A percentile compares a stretch with the other conserved stretches of the same genome.
These are phyloP conservation scores for Penicillium sp. DNA, from an alignment of 2,329 filamentous ascomycete genomes.

Conservation along the genomic window DNA sequence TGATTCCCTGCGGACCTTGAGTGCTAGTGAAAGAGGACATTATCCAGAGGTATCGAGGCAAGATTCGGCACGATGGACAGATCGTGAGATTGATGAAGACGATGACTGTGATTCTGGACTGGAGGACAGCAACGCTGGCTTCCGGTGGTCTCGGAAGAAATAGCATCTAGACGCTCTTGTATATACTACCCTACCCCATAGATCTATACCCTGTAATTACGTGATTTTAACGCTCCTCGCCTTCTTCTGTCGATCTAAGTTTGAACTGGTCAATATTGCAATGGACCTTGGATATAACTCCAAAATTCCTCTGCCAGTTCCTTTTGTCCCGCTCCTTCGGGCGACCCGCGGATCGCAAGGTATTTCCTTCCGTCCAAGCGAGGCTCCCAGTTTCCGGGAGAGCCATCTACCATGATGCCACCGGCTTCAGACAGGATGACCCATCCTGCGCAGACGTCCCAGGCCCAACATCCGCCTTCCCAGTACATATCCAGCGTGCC, in stretches of 20 bases:
- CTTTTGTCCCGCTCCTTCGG: slow-evolving; percentile 36
- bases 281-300: slow-evolving; percentile 38
- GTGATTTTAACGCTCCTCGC: not conserved
- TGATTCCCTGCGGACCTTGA: slow-evolving; percentile 11
- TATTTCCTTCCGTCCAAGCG: slow-evolving; percentile 60
- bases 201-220: slow-evolving; percentile 16
- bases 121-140: slow-evolving; percentile 20
- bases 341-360: slow-evolving; percentile 40
- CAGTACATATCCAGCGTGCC: slow-evolving; percentile 63
- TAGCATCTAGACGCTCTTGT: slow-evolving; percentile 4
- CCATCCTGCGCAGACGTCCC: slow-evolving; percentile 67
- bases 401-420: slow-evolving; percentile 60
- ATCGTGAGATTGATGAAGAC: slow-evolving; percentile 60
- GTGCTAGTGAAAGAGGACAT: slow-evolving; percentile 8
- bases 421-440: slow-evolving; percentile 62
- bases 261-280: slow-evolving; percentile 34
- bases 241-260: not conserved
- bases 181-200: slow-evolving; percentile 8
- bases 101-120: slow-evolving; percentile 45
- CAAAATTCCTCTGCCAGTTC: slow-evolving; percentile 47
- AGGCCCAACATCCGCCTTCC: slow-evolving; percentile 67
- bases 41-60: slow-evolving; percentile 26
- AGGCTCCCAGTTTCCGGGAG: slow-evolving; percentile 59
- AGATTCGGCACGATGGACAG: slow-evolving; percentile 67
- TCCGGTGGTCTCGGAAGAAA: slow-evolving; percentile 16